A percentile compares a stretch with the other conserved stretches of the same genome.
Evolutionary conservation across 148 eudicot genomes (phyloP).

Genomic region (Silene uniflora): DNA sequence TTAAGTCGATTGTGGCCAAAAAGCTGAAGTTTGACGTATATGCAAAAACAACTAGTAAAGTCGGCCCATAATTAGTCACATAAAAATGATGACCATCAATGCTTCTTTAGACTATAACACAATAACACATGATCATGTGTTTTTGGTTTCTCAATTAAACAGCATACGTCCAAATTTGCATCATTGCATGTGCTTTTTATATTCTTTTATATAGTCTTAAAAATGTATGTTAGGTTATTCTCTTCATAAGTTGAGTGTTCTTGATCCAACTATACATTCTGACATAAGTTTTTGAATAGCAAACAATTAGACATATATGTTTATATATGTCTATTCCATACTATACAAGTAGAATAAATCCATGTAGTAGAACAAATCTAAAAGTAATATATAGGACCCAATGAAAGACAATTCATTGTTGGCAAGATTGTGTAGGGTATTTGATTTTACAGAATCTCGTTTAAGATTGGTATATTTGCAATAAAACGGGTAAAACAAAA

Average conservation of each 20-base stretch:
- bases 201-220: background rate
- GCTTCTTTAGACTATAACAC: conserved; percentile 1
- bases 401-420: too few species aligned
- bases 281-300: background rate
- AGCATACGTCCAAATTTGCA: conserved; percentile 14
- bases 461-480: too few species aligned
- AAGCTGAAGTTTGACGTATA: too few species aligned
- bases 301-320: background rate
- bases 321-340: background rate
- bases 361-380: too few species aligned
- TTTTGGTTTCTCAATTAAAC: conserved; percentile 20
- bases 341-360: background rate
- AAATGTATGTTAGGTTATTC: background rate
- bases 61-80: too few species aligned
- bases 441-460: too few species aligned
- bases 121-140: conserved; percentile 23
- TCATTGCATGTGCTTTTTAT: conserved; percentile 11
- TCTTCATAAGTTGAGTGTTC: background rate
- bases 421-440: too few species aligned
- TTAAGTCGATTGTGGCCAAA: too few species aligned
- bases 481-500: too few species aligned
- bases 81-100: conserved; percentile 8
- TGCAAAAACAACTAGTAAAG: too few species aligned
- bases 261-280: background rate
- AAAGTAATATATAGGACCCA: too few species aligned